Conservation (phyloP, 2,329 filamentous ascomycete genomes). For the Davidsoniella australis region DNA sequence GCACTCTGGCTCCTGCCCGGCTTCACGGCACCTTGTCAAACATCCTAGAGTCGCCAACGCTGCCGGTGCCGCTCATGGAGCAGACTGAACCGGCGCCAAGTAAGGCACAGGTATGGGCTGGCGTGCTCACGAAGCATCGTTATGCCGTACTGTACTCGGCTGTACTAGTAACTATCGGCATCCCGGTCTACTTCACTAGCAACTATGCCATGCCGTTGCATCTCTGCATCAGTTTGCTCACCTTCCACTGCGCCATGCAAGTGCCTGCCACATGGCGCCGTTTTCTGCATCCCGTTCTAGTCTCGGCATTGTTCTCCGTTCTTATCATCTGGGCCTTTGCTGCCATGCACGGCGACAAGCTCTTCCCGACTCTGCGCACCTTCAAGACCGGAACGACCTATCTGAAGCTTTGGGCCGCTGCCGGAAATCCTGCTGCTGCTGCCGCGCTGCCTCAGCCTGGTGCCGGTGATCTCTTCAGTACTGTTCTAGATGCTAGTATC, state of each 20-base stretch:
- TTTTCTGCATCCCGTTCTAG: conserved; percentile 40
- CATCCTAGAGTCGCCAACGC: conserved; percentile 1
- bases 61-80: conserved; percentile 15
- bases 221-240: conserved; percentile 30
- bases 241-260: conserved; percentile 32
- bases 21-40: conserved; percentile 5
- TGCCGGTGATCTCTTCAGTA: conserved; percentile 38
- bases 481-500: conserved; percentile 39
- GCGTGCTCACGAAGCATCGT: conserved; percentile 26
- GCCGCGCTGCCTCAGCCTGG: conserved; percentile 24
- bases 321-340: conserved; percentile 36
- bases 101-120: conserved; percentile 33
- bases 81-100: conserved; percentile 28
- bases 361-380: conserved; percentile 25
- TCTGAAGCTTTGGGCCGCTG: conserved; percentile 28
- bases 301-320: conserved; percentile 35
- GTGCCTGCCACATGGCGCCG: conserved; percentile 31
- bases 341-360: conserved; percentile 23
- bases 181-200: conserved; percentile 35
- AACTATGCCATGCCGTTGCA: conserved; percentile 36
- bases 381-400: conserved; percentile 39
- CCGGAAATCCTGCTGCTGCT: conserved; percentile 3
- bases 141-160: conserved; percentile 28
- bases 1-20: conserved; percentile 17
- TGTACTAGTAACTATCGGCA: conserved; percentile 32